Evolutionary conservation across 2,329 filamentous ascomycete genomes (phyloP), one percentile per base, ranked within the genome.

Genomic region (Penicillium sp.): DNA sequence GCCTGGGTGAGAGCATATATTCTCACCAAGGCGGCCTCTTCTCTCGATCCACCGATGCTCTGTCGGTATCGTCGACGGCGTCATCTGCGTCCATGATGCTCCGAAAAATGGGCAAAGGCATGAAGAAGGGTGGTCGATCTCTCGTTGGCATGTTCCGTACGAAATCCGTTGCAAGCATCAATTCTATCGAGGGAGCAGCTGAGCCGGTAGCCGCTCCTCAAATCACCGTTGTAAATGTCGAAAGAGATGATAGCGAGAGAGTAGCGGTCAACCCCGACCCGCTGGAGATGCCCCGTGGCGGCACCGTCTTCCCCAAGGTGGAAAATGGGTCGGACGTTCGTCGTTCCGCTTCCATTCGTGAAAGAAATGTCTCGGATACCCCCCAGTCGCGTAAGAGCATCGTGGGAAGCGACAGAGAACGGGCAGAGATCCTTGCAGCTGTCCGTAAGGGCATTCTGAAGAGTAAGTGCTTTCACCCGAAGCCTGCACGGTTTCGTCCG

Each of bases 71-170:
- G 1, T 77, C 76, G 1, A 77, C 76, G 5, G 75, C 74, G 20
- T 77, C 75, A 0, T 78, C 76, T 7, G 75, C 76, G 4, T 78
- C 75, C 13, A 72, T 78, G 45, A 78, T 78, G 75, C 70, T 99
- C 60, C 86, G 94, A 47, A 99, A 99, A 77, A 99, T 99, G 94
- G 94, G 94, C 50, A 90, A 91, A 59, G 92, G 92, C n/a, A 88
- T 97, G 85, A 97, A 96, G 81, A 95, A 94, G 74, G 87, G 90
- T 46, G 88, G 88, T 16, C 83, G 92, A 43, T 96, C 92, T 22
- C 83, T 99, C 48, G 95, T 95, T 61, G 94, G 94, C 24, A 79
- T 99, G 7, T 99, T 99, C 77, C 82, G 94, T 56, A 92, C 94
- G 0, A 99, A 97, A 72, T 97, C 92, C 1, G 80, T 95, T 14